A percentile compares a stretch with the other conserved stretches of the same genome.
These are phyloP conservation scores for Trypanosoma lewisi DNA, from an alignment of 208 protist species.

Conservation along the genomic window DNA sequence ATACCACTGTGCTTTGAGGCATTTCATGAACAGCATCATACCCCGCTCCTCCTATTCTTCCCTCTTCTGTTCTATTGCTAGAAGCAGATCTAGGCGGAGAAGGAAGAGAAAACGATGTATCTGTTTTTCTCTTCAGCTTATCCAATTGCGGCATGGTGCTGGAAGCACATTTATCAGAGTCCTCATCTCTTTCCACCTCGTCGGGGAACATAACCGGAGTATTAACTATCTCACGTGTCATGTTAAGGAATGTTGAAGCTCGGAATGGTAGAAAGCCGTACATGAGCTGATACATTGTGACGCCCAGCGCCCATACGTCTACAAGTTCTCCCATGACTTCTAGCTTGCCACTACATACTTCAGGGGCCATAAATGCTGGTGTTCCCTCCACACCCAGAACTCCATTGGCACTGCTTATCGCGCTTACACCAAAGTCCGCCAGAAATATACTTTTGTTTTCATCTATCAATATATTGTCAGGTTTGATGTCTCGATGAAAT, in stretches of 20 bases:
- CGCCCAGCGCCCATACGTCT: slow-evolving; percentile 65
- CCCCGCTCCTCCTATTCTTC: background rate
- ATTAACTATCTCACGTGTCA: slow-evolving; percentile 34
- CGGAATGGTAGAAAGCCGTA: slow-evolving; percentile 53
- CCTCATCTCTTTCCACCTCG: slow-evolving; percentile 12
- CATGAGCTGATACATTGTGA: slow-evolving; percentile 55
- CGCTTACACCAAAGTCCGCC: slow-evolving; percentile 56
- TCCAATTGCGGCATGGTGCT: background rate
- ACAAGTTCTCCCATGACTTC: slow-evolving; percentile 28
- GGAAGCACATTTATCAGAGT: background rate
- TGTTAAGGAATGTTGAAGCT: slow-evolving; percentile 16
- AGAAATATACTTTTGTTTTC: slow-evolving; percentile 30
- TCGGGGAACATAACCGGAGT: slow-evolving; percentile 38
- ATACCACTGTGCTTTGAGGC: background rate
- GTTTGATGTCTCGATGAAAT: slow-evolving; percentile 61
- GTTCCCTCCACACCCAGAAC: slow-evolving; percentile 47
- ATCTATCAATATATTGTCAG: slow-evolving; percentile 58
- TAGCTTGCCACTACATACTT: slow-evolving; percentile 32
- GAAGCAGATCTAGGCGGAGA: no score
- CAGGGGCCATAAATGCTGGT: slow-evolving; percentile 56
- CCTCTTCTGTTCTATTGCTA: no score
- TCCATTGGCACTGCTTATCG: slow-evolving; percentile 24
- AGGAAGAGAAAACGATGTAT: no score
- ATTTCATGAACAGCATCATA: background rate
- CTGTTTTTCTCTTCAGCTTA: background rate